Evolutionary conservation across 129 eudicot genomes (phyloP), one percentile per base, ranked within the genome.

Genomic region (Helichrysum umbraculigerum): DNA sequence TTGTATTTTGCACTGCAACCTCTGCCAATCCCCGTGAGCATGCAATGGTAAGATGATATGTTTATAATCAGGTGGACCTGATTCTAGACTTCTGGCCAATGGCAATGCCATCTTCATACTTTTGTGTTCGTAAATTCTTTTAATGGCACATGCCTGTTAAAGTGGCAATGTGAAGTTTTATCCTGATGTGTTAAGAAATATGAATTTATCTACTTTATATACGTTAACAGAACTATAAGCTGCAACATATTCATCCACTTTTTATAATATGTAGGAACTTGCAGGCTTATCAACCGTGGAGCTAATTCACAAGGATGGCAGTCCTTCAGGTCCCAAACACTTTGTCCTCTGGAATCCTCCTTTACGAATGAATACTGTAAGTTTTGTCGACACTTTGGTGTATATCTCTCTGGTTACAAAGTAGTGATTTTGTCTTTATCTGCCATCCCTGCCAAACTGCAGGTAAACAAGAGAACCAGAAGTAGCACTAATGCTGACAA

Each of bases 261-360:
- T 20, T 70, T n/a, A 60, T 52, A 29, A 29, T 47, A 6, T 71
- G 25, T 65, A 94, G 97, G 93, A 87, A 68, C 92, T 94, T 79
- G 91, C 93, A 56, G 74, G 85, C 78, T 70, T 89, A 68, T 70
- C 90, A 60, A 69, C 87, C 41, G 47, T 89, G 62, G 97, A 91
- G 81, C 80, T 94, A 82, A 91, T 94, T 82, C 82, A 87, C 63
- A 89, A 89, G 58, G 99, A 94, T 76, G 99, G 99, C 22, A 94
- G 99, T 80, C 99, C 99, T 79, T 94, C 99, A 66, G 97, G 88
- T 65, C 85, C 81, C 73, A 94, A 94, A 83, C 78, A 70, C 81
- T 94, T 94, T 82, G 83, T 86, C 69, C 88, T 94, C 59, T 94
- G 99, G 99, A 91, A 94, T 83, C 99, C 99, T 76, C 97, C 99